These are phyloP conservation scores for Kwoniella sp. DNA, from an alignment of 768 basidiomycete genomes.

Conservation along the genomic window DNA sequence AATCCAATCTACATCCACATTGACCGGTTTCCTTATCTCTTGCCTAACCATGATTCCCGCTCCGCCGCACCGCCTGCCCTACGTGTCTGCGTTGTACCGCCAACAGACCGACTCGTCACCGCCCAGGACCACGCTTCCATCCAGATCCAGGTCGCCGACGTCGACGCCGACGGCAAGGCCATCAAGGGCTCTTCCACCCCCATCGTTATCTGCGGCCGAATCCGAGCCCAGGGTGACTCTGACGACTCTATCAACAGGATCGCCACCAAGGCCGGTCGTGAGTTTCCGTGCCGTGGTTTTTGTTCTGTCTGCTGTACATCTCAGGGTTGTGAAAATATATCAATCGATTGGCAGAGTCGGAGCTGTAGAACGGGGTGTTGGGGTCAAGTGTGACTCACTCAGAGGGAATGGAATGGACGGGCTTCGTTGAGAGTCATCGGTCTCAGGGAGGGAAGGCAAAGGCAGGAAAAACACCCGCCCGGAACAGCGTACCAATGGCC, in stretches of 20 bases:
- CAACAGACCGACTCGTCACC: slow-evolving; percentile 89
- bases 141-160: slow-evolving; percentile 91
- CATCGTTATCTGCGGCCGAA: slow-evolving; percentile 91
- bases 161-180: slow-evolving; percentile 72
- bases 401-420: no score
- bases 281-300: slow-evolving; percentile 58
- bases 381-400: background rate
- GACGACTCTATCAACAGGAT: slow-evolving; percentile 96
- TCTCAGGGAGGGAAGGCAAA: no score
- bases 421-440: no score
- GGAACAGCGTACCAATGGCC: no score
- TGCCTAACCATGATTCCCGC: background rate
- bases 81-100: background rate
- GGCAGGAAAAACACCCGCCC: no score
- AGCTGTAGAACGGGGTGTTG: background rate
- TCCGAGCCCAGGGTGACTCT: slow-evolving; percentile 91
- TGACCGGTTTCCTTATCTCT: background rate
- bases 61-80: background rate
- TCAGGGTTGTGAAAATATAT: slow-evolving; percentile 10
- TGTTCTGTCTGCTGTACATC: background rate
- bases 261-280: slow-evolving; percentile 91
- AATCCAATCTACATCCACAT: background rate
- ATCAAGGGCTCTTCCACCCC: slow-evolving; percentile 64
- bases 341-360: background rate
- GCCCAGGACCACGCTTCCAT: slow-evolving; percentile 99